Base-by-base conservation (phyloP, 2,329 filamentous ascomycete genomes). In the Aspergillus persii region DNA sequence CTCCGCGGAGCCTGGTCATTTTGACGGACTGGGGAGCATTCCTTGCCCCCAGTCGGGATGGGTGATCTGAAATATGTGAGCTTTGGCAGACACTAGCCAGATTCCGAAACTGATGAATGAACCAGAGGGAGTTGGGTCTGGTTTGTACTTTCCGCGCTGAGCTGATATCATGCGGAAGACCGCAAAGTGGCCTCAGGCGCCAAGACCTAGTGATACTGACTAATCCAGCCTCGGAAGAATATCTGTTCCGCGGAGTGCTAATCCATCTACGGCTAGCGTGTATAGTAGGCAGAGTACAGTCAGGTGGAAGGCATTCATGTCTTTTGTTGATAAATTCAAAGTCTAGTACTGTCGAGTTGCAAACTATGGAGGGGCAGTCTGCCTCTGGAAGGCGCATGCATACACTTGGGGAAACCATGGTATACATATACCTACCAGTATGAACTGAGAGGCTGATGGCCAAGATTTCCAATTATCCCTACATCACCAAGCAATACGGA, bases 1-100 rank as follows among this genome's bases (percentile, higher is more conserved):
- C 73, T 71, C 75, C 76, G 66, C 72, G 74, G 69, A 77, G 71
- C 68, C 76, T 75, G 54, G 75, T 78, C 76, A 78, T 79, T 49
- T 67, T 75, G 56, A 62, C 39, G 57, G 47, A 50, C 51, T 9
- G 55, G 36, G 61, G 64, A 59, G 62, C 74, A 76, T 76, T 54
- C 63, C 71, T 68, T 39, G 54, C 53, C 36, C 26, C 26, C 47
- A 39, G 31, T 26, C 26, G 18, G 47, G 41, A 18, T 31, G 18
- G 9, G 26, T 6, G 31, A 27, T 51, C 12, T 33, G 15, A 11
- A 5, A 33, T 3, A 6, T 26, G 12, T 11, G 1, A 23, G 2
- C 18, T 23, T 23, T 23, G 18, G 18, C 18, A 26, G 7, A 4
- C n/a, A 7, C 18, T 12, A 26, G 27, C 39, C 18, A 27, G 8